phyloP scores from a whole-genome alignment of 176 grass and related monocot species.

The Oryza nivara region DNA sequence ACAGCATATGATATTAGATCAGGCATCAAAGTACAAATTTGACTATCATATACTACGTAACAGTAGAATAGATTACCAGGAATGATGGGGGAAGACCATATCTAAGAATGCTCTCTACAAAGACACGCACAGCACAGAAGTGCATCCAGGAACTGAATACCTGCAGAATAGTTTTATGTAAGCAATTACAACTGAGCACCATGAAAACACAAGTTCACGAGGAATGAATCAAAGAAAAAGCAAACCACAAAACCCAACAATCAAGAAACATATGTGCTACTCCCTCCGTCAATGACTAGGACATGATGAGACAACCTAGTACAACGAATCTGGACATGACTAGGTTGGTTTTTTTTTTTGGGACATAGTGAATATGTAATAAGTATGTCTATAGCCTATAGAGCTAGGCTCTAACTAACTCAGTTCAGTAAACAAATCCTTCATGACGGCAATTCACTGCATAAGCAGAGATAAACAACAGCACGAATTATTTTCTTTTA shows the following conservation, averaged over 20 bases:
- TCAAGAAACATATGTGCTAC: slow-evolving; percentile 21
- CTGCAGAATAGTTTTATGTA: slow-evolving; percentile 34
- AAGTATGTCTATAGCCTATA: neutral
- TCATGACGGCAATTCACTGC: neutral
- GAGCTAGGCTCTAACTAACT: slow-evolving; percentile 3
- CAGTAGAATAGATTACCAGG: slow-evolving; percentile 52
- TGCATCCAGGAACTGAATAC: slow-evolving; percentile 99
- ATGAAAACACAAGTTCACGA: neutral
- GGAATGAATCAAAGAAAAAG: neutral
- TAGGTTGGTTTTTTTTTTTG: too few species aligned
- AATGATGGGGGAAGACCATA: slow-evolving; percentile 87
- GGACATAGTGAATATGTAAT: too few species aligned
- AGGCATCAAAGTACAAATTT: neutral
- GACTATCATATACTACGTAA: neutral
- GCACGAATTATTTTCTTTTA: neutral
- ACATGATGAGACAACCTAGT: too few species aligned
- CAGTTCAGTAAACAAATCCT: neutral
- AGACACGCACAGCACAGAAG: slow-evolving; percentile 86
- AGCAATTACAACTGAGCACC: neutral
- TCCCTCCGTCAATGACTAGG: too few species aligned
- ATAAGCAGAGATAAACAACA: neutral
- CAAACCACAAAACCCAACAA: neutral
- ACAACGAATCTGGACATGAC: too few species aligned
- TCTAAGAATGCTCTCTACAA: slow-evolving; percentile 99
- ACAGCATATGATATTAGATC: neutral